These are phyloP conservation scores for Cyclotella distinguenda DNA, from an alignment of 108 stramenopile species.

Conservation along the genomic window DNA sequence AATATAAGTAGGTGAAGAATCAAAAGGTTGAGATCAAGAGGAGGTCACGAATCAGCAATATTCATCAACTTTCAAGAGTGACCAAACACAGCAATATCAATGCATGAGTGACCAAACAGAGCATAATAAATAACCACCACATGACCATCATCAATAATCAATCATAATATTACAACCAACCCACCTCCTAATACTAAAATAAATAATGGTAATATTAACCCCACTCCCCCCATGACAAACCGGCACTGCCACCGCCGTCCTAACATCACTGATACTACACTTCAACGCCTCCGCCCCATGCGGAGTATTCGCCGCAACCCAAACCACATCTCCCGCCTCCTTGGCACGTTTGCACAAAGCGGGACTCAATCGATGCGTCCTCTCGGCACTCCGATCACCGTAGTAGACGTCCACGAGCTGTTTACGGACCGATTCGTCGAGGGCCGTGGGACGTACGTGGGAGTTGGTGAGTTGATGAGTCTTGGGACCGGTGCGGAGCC, in stretches of 20 bases:
- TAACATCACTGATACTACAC: slow-evolving; percentile 75
- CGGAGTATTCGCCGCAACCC: slow-evolving; percentile 78
- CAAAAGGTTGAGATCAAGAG: not conserved
- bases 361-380: slow-evolving; percentile 83
- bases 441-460: slow-evolving; percentile 76
- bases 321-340: slow-evolving; percentile 84
- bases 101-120: not conserved
- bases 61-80: not conserved
- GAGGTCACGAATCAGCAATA: not conserved
- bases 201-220: slow-evolving; percentile 85
- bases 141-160: not conserved
- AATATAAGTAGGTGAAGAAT: not conserved
- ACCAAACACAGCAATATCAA: not conserved
- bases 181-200: slow-evolving; percentile 81
- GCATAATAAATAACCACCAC: not conserved
- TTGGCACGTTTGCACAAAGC: slow-evolving; percentile 89
- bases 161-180: not conserved
- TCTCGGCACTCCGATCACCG: slow-evolving; percentile 66
- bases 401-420: slow-evolving; percentile 90
- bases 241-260: slow-evolving; percentile 89
- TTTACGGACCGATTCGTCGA: slow-evolving; percentile 71
- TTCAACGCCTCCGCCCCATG: slow-evolving; percentile 78
- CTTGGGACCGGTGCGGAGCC: slow-evolving; percentile 91
- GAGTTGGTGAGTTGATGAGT: slow-evolving; percentile 89
- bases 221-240: slow-evolving; percentile 82